Percentiles rank a stretch among this genome's conserved stretches.
Conservation (phyloP, 208 protist genomes). For the Strigomonas galati region DNA sequence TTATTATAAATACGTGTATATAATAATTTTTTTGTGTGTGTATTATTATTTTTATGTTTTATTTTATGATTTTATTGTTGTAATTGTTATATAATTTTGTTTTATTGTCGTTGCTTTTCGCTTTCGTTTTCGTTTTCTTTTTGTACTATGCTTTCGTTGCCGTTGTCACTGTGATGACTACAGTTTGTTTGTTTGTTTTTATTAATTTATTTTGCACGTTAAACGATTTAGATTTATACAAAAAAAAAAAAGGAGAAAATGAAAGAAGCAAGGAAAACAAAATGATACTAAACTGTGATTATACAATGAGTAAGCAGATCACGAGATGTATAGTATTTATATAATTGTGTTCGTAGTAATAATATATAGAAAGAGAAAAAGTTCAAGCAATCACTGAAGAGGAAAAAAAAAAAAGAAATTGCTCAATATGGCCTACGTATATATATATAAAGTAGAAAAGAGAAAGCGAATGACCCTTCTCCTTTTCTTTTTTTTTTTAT, state of each 20-base stretch:
- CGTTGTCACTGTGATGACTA: too few species aligned
- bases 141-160: neutral
- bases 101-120: neutral
- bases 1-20: slow-evolving; percentile 10
- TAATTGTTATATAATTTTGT: neutral
- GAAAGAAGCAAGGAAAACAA: neutral
- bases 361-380: neutral
- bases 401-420: slow-evolving; percentile 20
- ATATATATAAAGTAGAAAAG: neutral
- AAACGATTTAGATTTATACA: neutral
- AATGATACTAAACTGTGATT: neutral
- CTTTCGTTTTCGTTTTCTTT: neutral
- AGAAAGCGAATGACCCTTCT: slow-evolving; percentile 1
- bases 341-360: neutral
- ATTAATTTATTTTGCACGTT: neutral
- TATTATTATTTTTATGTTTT: slow-evolving; percentile 2
- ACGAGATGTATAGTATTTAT: too few species aligned
- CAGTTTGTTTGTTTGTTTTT: neutral
- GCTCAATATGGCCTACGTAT: slow-evolving; percentile 10
- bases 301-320: too few species aligned
- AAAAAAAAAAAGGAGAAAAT: slow-evolving; percentile 16
- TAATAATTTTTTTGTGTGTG: neutral
- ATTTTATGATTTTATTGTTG: neutral
- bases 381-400: too few species aligned
- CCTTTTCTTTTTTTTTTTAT: too few species aligned